These are phyloP conservation scores for Chrysanthemum lavandulifolium DNA, from an alignment of 129 eudicot species.

Conservation along the genomic window DNA sequence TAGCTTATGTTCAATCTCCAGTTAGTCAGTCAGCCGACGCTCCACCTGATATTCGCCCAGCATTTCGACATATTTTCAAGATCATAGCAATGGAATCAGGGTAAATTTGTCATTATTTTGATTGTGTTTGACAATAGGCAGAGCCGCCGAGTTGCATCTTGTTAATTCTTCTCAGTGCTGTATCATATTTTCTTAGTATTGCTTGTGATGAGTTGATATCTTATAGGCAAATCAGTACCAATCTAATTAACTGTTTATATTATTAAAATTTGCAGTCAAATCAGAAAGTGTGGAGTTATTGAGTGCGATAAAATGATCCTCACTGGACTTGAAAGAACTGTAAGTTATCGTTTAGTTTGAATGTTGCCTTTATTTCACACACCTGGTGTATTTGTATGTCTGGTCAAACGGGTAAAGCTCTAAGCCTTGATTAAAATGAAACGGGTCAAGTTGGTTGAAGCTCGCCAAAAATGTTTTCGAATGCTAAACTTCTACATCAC, in stretches of 20 bases:
- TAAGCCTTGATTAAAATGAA: not conserved
- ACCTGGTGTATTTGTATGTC: not conserved
- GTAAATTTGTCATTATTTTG: slow-evolving; percentile 29
- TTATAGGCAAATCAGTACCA: slow-evolving; percentile 24
- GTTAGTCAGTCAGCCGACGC: slow-evolving; percentile 64
- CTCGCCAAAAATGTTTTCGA: not conserved
- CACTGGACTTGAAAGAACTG: slow-evolving; percentile 76
- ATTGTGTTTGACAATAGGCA: not conserved
- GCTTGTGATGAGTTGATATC: slow-evolving; percentile 3
- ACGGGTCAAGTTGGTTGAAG: not conserved
- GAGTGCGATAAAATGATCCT: slow-evolving; percentile 86
- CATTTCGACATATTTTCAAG: slow-evolving; percentile 74
- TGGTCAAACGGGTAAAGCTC: not conserved
- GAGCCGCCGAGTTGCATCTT: slow-evolving; percentile 1
- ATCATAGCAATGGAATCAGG: slow-evolving; percentile 59
- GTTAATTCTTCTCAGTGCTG: slow-evolving; percentile 9
- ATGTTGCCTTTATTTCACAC: slow-evolving; percentile 5
- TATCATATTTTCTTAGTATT: not conserved
- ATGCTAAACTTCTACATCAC: not conserved
- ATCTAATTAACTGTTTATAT: not conserved
- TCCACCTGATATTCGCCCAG: slow-evolving; percentile 97
- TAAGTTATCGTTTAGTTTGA: slow-evolving; percentile 39
- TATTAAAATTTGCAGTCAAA: slow-evolving; percentile 27
- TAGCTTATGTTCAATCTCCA: slow-evolving; percentile 89
- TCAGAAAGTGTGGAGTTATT: slow-evolving; percentile 81